phyloP scores from a whole-genome alignment of 495 filamentous ascomycete genomes.

The Friedmanniomyces endolithicus region DNA sequence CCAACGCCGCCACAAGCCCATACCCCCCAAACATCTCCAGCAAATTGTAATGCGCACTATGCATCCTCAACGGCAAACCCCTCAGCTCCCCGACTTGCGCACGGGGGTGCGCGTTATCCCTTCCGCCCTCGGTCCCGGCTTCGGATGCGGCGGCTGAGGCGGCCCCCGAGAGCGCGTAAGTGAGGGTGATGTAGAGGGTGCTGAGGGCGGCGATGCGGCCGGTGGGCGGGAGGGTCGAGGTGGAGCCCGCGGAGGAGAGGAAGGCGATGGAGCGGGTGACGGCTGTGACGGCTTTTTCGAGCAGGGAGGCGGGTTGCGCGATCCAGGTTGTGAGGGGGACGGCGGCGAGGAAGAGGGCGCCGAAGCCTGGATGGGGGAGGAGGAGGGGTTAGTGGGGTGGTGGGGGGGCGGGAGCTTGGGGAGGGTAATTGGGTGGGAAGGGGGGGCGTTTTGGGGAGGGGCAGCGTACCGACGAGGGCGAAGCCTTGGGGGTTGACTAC shows the following conservation, averaged over 20 bases:
- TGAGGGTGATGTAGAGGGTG: constrained; percentile 10
- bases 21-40: constrained; percentile 15
- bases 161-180: constrained; percentile 11
- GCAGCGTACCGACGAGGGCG: constrained; percentile 1
- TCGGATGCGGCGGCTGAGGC: neutral
- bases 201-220: constrained; percentile 13
- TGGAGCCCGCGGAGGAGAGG: constrained; percentile 4
- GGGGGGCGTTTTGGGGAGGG: neutral
- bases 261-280: constrained; percentile 3
- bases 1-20: constrained; percentile 2
- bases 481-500: constrained; percentile 12
- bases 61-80: constrained; percentile 6
- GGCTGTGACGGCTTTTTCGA: constrained; percentile 7
- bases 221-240: neutral
- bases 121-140: constrained; percentile 1
- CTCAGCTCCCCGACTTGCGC: neutral
- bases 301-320: constrained; percentile 1
- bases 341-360: constrained; percentile 13
- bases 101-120: constrained; percentile 11
- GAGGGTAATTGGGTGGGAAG: neutral
- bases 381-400: neutral
- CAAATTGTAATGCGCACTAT: constrained; percentile 10
- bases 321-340: constrained; percentile 10
- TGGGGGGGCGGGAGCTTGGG: neutral
- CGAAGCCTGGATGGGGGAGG: constrained; percentile 1